These are phyloP conservation scores for Chaetomium sp. DNA, from an alignment of 2,329 filamentous ascomycete species.

Conservation along the genomic window DNA sequence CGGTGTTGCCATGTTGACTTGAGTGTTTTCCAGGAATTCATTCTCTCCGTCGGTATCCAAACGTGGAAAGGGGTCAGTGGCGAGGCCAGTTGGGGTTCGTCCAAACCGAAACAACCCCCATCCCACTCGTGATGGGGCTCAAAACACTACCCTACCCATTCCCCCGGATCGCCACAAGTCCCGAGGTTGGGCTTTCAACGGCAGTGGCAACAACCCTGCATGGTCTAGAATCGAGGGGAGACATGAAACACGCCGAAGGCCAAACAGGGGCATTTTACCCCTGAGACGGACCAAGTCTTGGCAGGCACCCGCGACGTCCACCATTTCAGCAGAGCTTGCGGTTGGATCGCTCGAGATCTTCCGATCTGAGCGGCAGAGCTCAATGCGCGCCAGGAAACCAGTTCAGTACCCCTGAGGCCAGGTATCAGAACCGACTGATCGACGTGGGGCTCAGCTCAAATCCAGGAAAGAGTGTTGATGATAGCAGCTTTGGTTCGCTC, in stretches of 20 bases:
- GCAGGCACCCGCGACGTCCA: neutral
- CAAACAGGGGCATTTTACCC: conserved; percentile 5
- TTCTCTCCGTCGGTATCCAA: too few species aligned
- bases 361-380: conserved; percentile 12
- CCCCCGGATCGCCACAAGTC: too few species aligned
- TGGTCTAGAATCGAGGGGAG: neutral
- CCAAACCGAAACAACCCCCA: too few species aligned
- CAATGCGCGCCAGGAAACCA: neutral
- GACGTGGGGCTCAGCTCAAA: conserved; percentile 1
- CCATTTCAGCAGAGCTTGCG: neutral
- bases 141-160: too few species aligned
- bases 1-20: too few species aligned
- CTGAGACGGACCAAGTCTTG: conserved; percentile 8
- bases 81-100: too few species aligned
- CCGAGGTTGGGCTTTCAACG: too few species aligned
- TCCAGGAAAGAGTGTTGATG: neutral
- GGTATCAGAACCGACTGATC: conserved; percentile 24
- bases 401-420: conserved; percentile 1
- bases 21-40: too few species aligned
- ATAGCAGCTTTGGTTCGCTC: neutral
- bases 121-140: too few species aligned
- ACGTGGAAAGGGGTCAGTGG: too few species aligned
- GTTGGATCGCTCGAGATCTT: conserved; percentile 11
- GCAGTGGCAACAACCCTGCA: neutral
- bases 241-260: neutral